Percentiles rank a stretch among this genome's conserved stretches.
Evolutionary conservation across 139 green algal genomes (phyloP).

Genomic region (Chlamydomonas incerta): DNA sequence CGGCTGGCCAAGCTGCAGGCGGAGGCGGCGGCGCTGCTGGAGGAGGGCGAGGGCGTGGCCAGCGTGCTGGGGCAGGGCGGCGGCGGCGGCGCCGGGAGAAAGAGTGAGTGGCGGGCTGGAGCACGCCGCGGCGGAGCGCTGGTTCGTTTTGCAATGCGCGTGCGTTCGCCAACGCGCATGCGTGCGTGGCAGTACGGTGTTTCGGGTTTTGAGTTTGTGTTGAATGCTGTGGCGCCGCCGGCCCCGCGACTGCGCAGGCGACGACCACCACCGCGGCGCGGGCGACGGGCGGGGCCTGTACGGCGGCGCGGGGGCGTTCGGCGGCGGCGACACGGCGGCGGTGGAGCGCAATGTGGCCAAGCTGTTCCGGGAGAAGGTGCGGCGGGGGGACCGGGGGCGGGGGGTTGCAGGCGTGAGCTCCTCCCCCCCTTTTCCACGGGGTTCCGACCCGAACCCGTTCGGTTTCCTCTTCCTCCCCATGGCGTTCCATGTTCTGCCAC

Average conservation of each 20-base stretch:
- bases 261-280: background rate
- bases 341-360: conserved; percentile 80
- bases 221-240: too few species aligned
- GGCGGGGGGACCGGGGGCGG: too few species aligned
- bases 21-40: conserved; percentile 54
- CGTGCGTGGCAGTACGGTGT: too few species aligned
- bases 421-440: too few species aligned
- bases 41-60: conserved; percentile 2
- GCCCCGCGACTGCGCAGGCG: background rate
- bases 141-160: too few species aligned
- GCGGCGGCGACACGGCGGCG: conserved; percentile 36
- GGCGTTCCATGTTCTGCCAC: too few species aligned
- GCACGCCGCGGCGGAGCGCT: too few species aligned
- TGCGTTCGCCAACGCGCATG: too few species aligned
- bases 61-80: background rate
- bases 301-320: background rate
- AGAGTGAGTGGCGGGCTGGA: background rate
- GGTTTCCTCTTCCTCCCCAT: too few species aligned
- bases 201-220: too few species aligned
- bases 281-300: conserved; percentile 2
- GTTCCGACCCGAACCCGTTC: too few species aligned
- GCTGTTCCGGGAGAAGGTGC: conserved; percentile 74
- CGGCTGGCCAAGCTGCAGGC: conserved; percentile 56
- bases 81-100: background rate
- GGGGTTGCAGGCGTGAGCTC: too few species aligned